Conservation (phyloP, 192 early-diverging fungal genomes). For the Linnemannia zychae region DNA sequence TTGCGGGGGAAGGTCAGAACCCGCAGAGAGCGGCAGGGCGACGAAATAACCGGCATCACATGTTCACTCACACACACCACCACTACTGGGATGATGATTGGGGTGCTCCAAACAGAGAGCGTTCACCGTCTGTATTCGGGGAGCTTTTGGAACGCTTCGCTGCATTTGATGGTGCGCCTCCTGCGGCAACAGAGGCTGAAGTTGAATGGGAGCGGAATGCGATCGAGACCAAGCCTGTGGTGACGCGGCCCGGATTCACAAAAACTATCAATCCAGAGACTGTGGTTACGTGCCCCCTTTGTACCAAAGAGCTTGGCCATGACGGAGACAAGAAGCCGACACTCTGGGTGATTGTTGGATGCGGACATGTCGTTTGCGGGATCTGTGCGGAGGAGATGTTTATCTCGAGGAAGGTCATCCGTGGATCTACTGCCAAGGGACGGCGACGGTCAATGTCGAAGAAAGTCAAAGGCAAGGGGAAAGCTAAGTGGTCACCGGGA, state of each 20-base stretch:
- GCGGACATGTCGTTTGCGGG: constrained; percentile 44
- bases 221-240: constrained; percentile 1
- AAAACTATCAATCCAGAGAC: background rate
- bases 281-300: constrained; percentile 18
- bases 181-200: background rate
- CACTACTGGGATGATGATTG: background rate
- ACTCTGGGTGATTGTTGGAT: constrained; percentile 36
- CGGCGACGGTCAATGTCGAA: background rate
- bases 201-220: background rate
- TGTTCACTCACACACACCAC: background rate
- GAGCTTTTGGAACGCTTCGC: background rate
- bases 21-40: background rate
- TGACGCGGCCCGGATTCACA: constrained; percentile 22
- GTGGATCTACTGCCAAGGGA: background rate
- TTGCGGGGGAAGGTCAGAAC: background rate
- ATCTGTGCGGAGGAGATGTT: constrained; percentile 30
- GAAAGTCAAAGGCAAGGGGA: constrained; percentile 20
- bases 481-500: constrained; percentile 1
- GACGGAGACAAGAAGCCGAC: constrained; percentile 5
- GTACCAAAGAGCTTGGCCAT: constrained; percentile 16
- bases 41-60: background rate
- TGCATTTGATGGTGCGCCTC: background rate
- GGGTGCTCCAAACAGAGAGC: background rate
- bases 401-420: constrained; percentile 8
- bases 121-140: constrained; percentile 7